A percentile compares a stretch with the other conserved stretches of the same genome.
Conservation (phyloP, 2,329 filamentous ascomycete species). For the Lanzia echinophila region DNA sequence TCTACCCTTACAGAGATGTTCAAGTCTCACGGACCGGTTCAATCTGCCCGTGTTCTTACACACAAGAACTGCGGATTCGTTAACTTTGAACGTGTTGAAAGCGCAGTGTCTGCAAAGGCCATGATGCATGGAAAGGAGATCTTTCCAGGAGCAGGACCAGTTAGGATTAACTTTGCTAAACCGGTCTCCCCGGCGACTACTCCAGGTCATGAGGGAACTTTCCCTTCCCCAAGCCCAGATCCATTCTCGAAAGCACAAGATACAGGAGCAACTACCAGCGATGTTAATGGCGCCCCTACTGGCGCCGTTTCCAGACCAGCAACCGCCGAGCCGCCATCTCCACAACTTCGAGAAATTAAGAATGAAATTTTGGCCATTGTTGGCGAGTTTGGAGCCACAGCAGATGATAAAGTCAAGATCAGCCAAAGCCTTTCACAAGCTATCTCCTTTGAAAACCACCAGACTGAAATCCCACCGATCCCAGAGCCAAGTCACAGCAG, state of each 20-base stretch:
- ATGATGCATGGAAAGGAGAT: constrained; percentile 95
- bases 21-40: constrained; percentile 82
- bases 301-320: constrained; percentile 36
- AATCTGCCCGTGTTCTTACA: constrained; percentile 87
- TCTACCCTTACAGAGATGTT: constrained; percentile 95
- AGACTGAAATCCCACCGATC: constrained; percentile 81
- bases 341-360: constrained; percentile 70
- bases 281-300: constrained; percentile 32
- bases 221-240: constrained; percentile 86
- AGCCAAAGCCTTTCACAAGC: constrained; percentile 67
- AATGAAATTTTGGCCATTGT: constrained; percentile 80
- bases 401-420: constrained; percentile 70
- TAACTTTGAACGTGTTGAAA: constrained; percentile 89
- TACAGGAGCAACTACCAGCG: constrained; percentile 36
- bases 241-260: constrained; percentile 58
- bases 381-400: constrained; percentile 75
- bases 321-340: constrained; percentile 55
- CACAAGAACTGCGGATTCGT: constrained; percentile 99
- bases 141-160: constrained; percentile 90
- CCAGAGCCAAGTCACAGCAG: constrained; percentile 83
- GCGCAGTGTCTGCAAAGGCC: constrained; percentile 80
- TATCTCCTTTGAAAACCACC: constrained; percentile 64
- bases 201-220: constrained; percentile 79
- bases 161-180: constrained; percentile 96
- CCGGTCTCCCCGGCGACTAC: constrained; percentile 86